These are phyloP conservation scores for Cardamine occulta DNA, from an alignment of 345 rosid genomes.

Conservation along the genomic window DNA sequence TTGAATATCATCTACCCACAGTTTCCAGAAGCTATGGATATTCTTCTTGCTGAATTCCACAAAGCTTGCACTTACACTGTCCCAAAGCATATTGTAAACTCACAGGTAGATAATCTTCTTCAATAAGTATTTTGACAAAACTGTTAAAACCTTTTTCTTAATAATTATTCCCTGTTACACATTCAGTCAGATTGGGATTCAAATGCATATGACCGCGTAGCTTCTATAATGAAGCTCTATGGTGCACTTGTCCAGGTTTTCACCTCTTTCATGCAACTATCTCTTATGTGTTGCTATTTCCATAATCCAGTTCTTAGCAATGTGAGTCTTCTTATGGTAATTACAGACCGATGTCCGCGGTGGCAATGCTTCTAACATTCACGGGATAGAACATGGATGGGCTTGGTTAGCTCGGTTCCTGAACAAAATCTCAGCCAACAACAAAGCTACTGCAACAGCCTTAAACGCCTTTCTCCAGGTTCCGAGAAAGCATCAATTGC, in stretches of 20 bases:
- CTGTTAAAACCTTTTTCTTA: background rate
- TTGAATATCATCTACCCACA: constrained; percentile 39
- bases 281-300: constrained; percentile 1
- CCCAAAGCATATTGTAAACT: constrained; percentile 76
- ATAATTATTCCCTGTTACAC: background rate
- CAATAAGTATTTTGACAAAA: background rate
- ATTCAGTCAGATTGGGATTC: constrained; percentile 71
- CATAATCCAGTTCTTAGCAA: background rate
- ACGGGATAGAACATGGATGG: constrained; percentile 80
- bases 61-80: constrained; percentile 85
- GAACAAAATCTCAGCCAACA: constrained; percentile 62
- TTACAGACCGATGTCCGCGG: constrained; percentile 68
- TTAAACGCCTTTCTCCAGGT: constrained; percentile 61
- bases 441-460: constrained; percentile 72
- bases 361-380: constrained; percentile 54
- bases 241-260: constrained; percentile 92
- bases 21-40: constrained; percentile 82
- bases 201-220: constrained; percentile 63
- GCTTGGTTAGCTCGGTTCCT: constrained; percentile 81
- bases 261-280: background rate
- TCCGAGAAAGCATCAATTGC: constrained; percentile 1
- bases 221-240: constrained; percentile 77
- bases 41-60: constrained; percentile 87
- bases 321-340: constrained; percentile 21
- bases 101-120: constrained; percentile 54